Conservation (phyloP, 2,329 filamentous ascomycete species). For the Hirsutella rhossiliensis region DNA sequence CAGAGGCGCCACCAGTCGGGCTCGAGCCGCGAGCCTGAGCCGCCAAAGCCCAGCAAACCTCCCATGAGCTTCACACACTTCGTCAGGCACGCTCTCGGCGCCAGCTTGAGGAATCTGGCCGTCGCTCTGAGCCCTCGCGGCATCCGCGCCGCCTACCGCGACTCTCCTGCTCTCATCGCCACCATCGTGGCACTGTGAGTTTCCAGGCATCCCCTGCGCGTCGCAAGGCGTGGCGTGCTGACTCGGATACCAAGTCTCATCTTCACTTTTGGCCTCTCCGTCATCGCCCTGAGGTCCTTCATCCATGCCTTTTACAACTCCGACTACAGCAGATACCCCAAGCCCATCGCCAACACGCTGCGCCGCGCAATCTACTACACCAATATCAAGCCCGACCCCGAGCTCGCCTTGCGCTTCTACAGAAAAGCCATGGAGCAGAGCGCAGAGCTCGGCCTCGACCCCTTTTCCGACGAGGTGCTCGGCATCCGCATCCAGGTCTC, state of each 20-base stretch:
- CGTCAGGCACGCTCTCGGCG: slow-evolving; percentile 16
- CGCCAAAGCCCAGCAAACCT: slow-evolving; percentile 10
- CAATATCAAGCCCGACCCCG: slow-evolving; percentile 61
- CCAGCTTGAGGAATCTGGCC: slow-evolving; percentile 20
- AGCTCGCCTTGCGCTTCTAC: slow-evolving; percentile 73
- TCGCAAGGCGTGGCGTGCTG: neutral
- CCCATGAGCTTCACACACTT: slow-evolving; percentile 20
- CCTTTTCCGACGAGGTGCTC: slow-evolving; percentile 81
- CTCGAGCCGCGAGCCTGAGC: neutral
- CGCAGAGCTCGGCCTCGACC: slow-evolving; percentile 64
- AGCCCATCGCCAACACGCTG: slow-evolving; percentile 63
- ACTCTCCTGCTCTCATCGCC: slow-evolving; percentile 17
- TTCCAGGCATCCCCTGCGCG: neutral
- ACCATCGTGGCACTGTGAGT: slow-evolving; percentile 20
- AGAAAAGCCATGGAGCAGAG: slow-evolving; percentile 66
- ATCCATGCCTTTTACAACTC: slow-evolving; percentile 42
- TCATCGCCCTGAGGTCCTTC: slow-evolving; percentile 28
- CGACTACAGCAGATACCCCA: slow-evolving; percentile 49
- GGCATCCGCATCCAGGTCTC: slow-evolving; percentile 79
- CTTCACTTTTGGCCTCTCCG: slow-evolving; percentile 15
- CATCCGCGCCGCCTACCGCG: slow-evolving; percentile 20
- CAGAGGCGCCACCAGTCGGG: slow-evolving; percentile 18
- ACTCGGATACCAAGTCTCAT: slow-evolving; percentile 1
- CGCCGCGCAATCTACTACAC: slow-evolving; percentile 80
- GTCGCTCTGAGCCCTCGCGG: slow-evolving; percentile 22